These are phyloP conservation scores for Allantophomopsis lycopodina DNA, from an alignment of 2,329 filamentous ascomycete species.

Conservation along the genomic window DNA sequence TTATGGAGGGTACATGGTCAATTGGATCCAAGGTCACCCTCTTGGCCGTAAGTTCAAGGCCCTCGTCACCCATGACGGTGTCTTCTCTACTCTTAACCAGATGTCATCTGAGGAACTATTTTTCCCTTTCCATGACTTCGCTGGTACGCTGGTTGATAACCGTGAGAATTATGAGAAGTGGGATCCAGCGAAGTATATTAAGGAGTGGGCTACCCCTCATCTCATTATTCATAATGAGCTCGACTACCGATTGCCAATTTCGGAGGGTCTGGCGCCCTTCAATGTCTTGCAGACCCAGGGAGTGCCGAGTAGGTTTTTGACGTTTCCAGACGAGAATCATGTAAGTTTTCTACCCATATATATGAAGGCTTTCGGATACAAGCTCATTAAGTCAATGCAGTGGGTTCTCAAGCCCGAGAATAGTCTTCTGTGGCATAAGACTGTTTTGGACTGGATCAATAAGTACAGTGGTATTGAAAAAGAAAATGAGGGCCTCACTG, in stretches of 20 bases:
- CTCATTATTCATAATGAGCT: slow-evolving; percentile 83
- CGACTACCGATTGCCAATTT: slow-evolving; percentile 77
- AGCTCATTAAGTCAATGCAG: slow-evolving; percentile 19
- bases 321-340: slow-evolving; percentile 59
- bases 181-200: slow-evolving; percentile 43
- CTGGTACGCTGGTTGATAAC: slow-evolving; percentile 39
- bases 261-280: slow-evolving; percentile 58
- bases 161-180: slow-evolving; percentile 52
- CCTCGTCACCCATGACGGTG: slow-evolving; percentile 77
- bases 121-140: slow-evolving; percentile 54
- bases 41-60: slow-evolving; percentile 78
- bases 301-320: slow-evolving; percentile 47
- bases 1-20: slow-evolving; percentile 68
- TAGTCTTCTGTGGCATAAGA: slow-evolving; percentile 75
- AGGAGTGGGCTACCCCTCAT: slow-evolving; percentile 59
- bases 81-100: slow-evolving; percentile 58
- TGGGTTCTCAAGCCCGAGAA: slow-evolving; percentile 91
- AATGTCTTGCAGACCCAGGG: slow-evolving; percentile 49
- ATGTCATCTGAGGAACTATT: slow-evolving; percentile 57
- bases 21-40: slow-evolving; percentile 83
- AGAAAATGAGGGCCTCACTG: not conserved
- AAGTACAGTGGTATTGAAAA: slow-evolving; percentile 36
- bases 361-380: not conserved
- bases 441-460: slow-evolving; percentile 69
- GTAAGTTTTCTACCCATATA: slow-evolving; percentile 7